Percentiles rank a stretch among this genome's conserved stretches.
Conservation (phyloP, 1,284 basidiomycete species). For the Malassezia brasiliensis region DNA sequence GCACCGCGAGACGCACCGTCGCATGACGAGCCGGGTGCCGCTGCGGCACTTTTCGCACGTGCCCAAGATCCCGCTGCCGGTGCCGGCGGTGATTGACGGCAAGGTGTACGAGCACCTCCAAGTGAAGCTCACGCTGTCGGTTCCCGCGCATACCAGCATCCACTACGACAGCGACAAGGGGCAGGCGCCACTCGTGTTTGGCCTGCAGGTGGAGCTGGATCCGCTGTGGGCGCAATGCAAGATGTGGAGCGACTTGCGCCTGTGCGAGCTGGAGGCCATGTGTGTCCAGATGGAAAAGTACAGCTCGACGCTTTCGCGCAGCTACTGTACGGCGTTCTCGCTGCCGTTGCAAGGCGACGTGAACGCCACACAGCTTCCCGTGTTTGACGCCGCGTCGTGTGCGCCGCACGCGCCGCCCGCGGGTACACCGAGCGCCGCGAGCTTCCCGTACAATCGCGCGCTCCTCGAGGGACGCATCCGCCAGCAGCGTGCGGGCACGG, state of each 20-base stretch:
- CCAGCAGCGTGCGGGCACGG: constrained; percentile 29
- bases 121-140: constrained; percentile 38
- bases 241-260: constrained; percentile 34
- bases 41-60: constrained; percentile 45
- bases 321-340: constrained; percentile 40
- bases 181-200: constrained; percentile 35
- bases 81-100: constrained; percentile 26
- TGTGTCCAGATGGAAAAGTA: constrained; percentile 45
- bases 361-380: neutral
- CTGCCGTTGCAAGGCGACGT: constrained; percentile 22
- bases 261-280: constrained; percentile 46
- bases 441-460: constrained; percentile 30
- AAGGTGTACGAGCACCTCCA: constrained; percentile 27
- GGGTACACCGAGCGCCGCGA: neutral
- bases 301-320: constrained; percentile 40
- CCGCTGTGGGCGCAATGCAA: constrained; percentile 31
- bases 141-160: constrained; percentile 42
- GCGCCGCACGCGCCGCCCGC: neutral
- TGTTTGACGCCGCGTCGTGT: neutral
- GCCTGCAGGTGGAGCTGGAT: constrained; percentile 45
- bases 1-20: neutral
- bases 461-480: constrained; percentile 29
- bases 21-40: constrained; percentile 15
- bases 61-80: constrained; percentile 34
- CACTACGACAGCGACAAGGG: constrained; percentile 27